Conservation (phyloP, 2,329 filamentous ascomycete genomes). For the Hypoxylon sp. region DNA sequence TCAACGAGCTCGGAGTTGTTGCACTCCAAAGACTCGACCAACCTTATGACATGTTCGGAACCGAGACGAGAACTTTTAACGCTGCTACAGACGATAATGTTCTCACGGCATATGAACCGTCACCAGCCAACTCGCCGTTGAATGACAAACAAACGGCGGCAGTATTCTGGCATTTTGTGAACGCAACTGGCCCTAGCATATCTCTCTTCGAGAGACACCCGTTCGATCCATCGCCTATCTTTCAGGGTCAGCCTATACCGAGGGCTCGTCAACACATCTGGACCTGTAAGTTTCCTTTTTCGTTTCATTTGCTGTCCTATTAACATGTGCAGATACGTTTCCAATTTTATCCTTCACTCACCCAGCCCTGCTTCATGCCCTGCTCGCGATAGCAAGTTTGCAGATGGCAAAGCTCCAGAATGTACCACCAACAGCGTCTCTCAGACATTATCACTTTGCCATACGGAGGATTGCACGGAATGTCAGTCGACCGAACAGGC, state of each 20-base stretch:
- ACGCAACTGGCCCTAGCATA: conserved; percentile 84
- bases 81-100: conserved; percentile 58
- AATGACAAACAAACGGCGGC: conserved; percentile 81
- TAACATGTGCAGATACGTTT: conserved; percentile 70
- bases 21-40: conserved; percentile 50
- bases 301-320: conserved; percentile 4
- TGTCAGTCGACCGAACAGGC: conserved; percentile 72
- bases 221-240: conserved; percentile 73
- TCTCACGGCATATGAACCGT: conserved; percentile 72
- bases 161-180: conserved; percentile 91
- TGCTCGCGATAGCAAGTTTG: conserved; percentile 84
- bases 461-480: conserved; percentile 80
- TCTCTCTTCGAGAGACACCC: conserved; percentile 88
- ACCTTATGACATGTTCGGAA: conserved; percentile 54
- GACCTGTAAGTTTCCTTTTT: conserved; percentile 51
- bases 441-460: conserved; percentile 91
- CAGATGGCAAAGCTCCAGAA: conserved; percentile 86
- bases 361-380: conserved; percentile 88
- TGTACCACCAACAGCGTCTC: conserved; percentile 77
- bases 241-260: conserved; percentile 67
- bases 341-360: conserved; percentile 84
- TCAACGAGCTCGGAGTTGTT: conserved; percentile 53
- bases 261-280: conserved; percentile 71
- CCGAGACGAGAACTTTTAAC: conserved; percentile 59
- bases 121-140: conserved; percentile 73